Evolutionary conservation across 2,329 filamentous ascomycete species (phyloP), one percentile per base, ranked within the genome.

Genomic region (Penicillium sp.): DNA sequence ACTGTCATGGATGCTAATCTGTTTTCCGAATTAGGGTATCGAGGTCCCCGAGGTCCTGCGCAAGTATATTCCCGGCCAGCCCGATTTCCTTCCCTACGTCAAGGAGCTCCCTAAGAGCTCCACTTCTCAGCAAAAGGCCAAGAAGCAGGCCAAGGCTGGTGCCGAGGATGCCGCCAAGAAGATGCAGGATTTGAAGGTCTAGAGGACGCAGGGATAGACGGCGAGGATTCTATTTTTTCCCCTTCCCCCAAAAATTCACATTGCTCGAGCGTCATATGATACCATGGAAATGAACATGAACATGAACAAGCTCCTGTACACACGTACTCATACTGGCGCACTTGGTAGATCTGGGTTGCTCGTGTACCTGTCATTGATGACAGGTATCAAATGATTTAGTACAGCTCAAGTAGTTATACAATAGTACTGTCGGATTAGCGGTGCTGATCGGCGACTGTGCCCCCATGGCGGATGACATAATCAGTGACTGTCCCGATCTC

Each of bases 31-130:
- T 25, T 64, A 92, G 83, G 92, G 92, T 65, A 84, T 96, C 69
- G 85, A 85, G 59, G 89, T 97, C 37, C 93, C 93, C 0, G 89
- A 93, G 78, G 88, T 89, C 49, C 84, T 97, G 62, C 87, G 91
- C 69, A 94, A 93, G 79, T 98, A 96, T 77, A 89, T 98, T 55
- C 93, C 93, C 1, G 94, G 93, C 37, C 84, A 92, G 43, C 93
- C 92, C 1, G 92, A 94, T 53, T 97, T 97, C 78, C 84, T 99
- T 64, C 91, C 92, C 1, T 99, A 90, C 74, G 87, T 88, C 57
- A 95, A 93, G 80, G 94, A 97, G 68, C 82, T 94, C 40, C 88
- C 91, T 11, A 93, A 94, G 78, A 88, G 93, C 68, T 83, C 84
- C 11, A 89, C 86, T 42, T 87, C 85, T 43, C 78, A 82, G 66